Base-by-base conservation (phyloP, 2,329 filamentous ascomycete species). In the Xenoacremonium recifei region DNA sequence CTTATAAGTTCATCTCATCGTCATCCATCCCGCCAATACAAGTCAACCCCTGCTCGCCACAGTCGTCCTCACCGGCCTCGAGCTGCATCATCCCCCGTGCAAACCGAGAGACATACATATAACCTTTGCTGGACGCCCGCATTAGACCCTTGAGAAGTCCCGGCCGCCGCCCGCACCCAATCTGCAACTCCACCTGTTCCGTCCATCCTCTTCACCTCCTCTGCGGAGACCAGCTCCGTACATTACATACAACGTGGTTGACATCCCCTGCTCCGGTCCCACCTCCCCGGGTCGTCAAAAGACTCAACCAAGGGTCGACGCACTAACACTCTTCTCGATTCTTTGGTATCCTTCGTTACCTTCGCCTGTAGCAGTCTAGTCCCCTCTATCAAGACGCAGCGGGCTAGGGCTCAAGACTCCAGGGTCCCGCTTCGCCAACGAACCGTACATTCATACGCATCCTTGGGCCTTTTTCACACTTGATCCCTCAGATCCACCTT, bases 321-420 rank as follows among this genome's bases (percentile, higher is more conserved):
- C 19, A 23, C 34, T 40, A 44, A 33, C 33, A 33, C 34, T 42
- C 42, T 45, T 40, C 47, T 50, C 48, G 47, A 44, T 47, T 40
- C 33, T 51, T 51, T 45, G 40, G 45, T 44, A 37, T 46, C 44
- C 40, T 53, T 59, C 57, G 57, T 59, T 56, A 59, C 55, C 58
- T 59, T 59, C 53, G 33, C 57, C 57, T 42, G 50, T 58, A 59
- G 39, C 40, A 59, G 57, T 32, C 46, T 59, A 60, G 55, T 57
- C 50, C 32, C 47, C 42, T 51, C 42, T 50, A 48, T 47, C 45
- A 52, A 37, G 29, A 32, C 10, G n/a, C n/a, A n/a, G 29, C 29
- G 29, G 29, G 15, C 29, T 6, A 32, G 13, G 23, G 23, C 23
- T 27, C 15, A 32, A 16, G 29, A 7, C 23, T 13, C 23, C 23